phyloP scores from a whole-genome alignment of 768 basidiomycete species.

The Leccinellum luteum region DNA sequence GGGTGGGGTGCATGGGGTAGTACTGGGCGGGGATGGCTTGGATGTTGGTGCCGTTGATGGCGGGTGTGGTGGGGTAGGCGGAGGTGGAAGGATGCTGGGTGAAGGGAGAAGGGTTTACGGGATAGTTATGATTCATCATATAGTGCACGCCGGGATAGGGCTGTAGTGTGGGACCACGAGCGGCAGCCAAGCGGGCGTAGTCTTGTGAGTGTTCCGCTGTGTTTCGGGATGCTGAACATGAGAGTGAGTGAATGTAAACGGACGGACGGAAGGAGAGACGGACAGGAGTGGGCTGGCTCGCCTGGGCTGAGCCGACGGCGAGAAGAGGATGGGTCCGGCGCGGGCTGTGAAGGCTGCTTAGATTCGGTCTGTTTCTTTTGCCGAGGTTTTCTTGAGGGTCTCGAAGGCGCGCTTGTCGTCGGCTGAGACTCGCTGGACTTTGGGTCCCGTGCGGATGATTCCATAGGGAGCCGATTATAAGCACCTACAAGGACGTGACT shows the following conservation, averaged over 20 bases:
- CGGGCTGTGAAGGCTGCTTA: constrained; percentile 16
- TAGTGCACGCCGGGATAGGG: constrained; percentile 54
- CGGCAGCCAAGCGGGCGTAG: constrained; percentile 33
- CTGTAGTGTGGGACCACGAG: constrained; percentile 44
- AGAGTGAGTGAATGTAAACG: neutral
- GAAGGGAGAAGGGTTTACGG: constrained; percentile 55
- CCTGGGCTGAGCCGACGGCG: constrained; percentile 29
- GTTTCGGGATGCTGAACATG: constrained; percentile 18
- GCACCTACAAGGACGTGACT: constrained; percentile 17
- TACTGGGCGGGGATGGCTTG: constrained; percentile 46
- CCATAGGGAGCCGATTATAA: constrained; percentile 34
- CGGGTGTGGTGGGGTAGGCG: constrained; percentile 29
- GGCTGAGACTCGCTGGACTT: constrained; percentile 40
- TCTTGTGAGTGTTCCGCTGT: constrained; percentile 23
- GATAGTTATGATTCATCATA: constrained; percentile 72
- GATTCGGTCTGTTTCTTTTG: constrained; percentile 46
- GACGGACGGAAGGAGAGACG: constrained; percentile 4
- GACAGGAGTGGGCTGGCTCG: constrained; percentile 20
- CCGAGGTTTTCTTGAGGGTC: constrained; percentile 49
- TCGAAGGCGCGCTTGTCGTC: constrained; percentile 37
- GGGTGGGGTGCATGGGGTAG: constrained; percentile 55
- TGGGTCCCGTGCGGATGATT: constrained; percentile 47
- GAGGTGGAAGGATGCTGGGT: constrained; percentile 42
- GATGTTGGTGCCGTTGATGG: constrained; percentile 39
- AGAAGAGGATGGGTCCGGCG: constrained; percentile 21